Conservation (phyloP, 225 moss, liverwort and hornwort species). For the Climacium dendroides region DNA sequence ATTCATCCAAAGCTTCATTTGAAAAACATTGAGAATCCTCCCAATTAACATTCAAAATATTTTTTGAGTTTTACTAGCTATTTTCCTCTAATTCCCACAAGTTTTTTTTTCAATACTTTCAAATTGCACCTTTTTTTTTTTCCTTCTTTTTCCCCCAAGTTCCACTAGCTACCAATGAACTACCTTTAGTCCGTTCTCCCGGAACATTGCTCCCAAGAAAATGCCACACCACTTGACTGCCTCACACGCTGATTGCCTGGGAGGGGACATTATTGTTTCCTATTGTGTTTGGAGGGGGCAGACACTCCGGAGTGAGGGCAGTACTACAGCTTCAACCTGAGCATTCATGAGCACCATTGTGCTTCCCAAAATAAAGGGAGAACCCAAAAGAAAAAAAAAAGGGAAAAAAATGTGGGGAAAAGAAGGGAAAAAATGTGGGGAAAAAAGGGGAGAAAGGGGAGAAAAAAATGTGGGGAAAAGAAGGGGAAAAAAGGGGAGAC, state of each 20-base stretch:
- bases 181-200: too few species aligned
- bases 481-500: background rate
- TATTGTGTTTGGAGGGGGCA: background rate
- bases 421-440: too few species aligned
- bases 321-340: background rate
- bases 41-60: accelerated
- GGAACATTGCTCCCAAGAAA: background rate
- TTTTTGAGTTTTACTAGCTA: too few species aligned
- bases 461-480: accelerated
- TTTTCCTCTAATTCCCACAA: too few species aligned
- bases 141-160: accelerated
- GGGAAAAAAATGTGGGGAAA: too few species aligned
- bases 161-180: too few species aligned
- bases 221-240: background rate
- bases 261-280: background rate
- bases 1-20: background rate
- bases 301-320: background rate
- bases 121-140: too few species aligned
- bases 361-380: background rate
- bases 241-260: background rate
- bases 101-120: too few species aligned
- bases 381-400: too few species aligned
- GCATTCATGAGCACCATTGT: background rate
- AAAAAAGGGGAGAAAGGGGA: background rate
- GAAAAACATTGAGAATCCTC: background rate